phyloP scores from a whole-genome alignment of 306 rosid species.

The Castanea mollissima region DNA sequence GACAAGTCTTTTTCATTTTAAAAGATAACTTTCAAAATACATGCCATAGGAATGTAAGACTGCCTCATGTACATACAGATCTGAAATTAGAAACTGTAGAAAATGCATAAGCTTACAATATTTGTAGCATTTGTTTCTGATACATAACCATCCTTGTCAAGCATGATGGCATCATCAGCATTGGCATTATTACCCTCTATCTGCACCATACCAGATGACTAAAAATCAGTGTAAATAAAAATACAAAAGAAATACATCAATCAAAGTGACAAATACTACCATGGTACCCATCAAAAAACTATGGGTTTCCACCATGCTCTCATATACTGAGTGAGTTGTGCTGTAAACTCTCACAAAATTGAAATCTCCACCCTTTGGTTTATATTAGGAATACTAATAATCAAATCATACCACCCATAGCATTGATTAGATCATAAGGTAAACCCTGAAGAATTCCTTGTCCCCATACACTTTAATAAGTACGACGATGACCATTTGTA shows the following conservation, averaged over 20 bases:
- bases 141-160: conserved; percentile 80
- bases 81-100: conserved; percentile 1
- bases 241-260: conserved; percentile 7
- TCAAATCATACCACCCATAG: neutral
- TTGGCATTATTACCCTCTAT: conserved; percentile 85
- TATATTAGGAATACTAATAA: neutral
- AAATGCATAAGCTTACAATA: conserved; percentile 56
- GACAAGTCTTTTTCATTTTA: neutral
- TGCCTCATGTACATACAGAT: neutral
- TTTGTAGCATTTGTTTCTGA: conserved; percentile 90
- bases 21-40: neutral
- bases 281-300: conserved; percentile 7
- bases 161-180: conserved; percentile 87
- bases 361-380: neutral
- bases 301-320: neutral
- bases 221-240: conserved; percentile 4
- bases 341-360: neutral
- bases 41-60: neutral
- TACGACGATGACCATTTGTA: neutral
- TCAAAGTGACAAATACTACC: neutral
- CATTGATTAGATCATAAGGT: neutral
- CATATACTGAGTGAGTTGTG: neutral
- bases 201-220: conserved; percentile 43
- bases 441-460: neutral
- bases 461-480: neutral